Base-by-base conservation (phyloP, 2,329 filamentous ascomycete genomes). In the Xylariaceae sp. region DNA sequence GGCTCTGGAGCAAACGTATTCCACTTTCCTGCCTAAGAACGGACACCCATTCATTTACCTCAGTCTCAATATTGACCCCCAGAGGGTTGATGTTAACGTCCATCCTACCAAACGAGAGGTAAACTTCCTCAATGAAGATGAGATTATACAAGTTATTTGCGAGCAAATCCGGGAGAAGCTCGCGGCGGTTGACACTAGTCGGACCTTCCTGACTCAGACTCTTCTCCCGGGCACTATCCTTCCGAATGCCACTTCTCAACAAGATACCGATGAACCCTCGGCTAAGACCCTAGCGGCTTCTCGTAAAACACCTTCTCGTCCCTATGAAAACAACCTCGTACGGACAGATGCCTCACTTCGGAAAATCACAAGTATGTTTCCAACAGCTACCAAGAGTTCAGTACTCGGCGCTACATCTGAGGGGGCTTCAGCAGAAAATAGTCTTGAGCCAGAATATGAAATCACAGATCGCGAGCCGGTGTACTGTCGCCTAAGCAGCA, bases 31-130 rank as follows among this genome's bases (percentile, higher is more conserved):
- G 3, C 94, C 94, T 0, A 99, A 97, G 73, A 91, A 90, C 27
- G 91, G 92, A 1, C 94, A 96, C 67, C 94, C 94, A 0, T 99
- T 97, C 69, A 79, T 93, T 52, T 99, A 99, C 67, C 79, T 99
- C 21, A 94, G 88, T 67, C 80, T 99, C 2, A 89, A 96, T 55
- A 96, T 99, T 52, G 92, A 97, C 63, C 93, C 94, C 1, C 85
- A 88, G 21, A 82, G 93, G 47, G 91, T 99, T 3, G 94, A 99
- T 70, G 95, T 99, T 67, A 99, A 99, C 64, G 89, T 99, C 0
- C 94, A 99, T 71, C 94, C 94, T 0, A 99, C 94, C 0, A 99
- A 99, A 72, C 82, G 91, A 44, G 93, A 99, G 69, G 94, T 99
- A 16, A 94, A 97, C 67, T 97, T 99, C 64, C 79, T 99, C 18